Conservation (phyloP, 495 filamentous ascomycete genomes). For the Penicillium steckii region DNA sequence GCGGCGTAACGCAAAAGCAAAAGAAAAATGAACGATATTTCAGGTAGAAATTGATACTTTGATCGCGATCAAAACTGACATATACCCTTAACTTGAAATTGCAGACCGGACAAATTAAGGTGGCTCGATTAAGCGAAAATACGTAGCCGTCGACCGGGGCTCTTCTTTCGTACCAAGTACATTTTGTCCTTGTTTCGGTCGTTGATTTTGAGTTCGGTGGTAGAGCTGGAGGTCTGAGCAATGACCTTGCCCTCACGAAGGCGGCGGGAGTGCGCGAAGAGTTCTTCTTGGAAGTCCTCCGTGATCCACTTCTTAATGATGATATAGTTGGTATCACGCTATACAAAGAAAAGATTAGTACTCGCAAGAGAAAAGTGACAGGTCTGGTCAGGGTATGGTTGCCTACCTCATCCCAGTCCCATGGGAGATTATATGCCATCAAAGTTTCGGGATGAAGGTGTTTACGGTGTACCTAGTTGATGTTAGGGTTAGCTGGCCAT, state of each 20-base stretch:
- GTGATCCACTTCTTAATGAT: constrained; percentile 75
- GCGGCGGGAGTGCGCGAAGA: constrained; percentile 69
- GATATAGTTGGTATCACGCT: constrained; percentile 66
- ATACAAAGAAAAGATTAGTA: constrained; percentile 5
- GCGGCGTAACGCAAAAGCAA: constrained; percentile 1
- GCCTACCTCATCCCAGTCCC: constrained; percentile 52
- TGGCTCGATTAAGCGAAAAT: constrained; percentile 42
- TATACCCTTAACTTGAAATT: neutral
- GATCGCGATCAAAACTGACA: no score
- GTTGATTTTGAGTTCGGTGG: constrained; percentile 50
- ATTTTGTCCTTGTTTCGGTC: constrained; percentile 53
- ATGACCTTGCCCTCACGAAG: constrained; percentile 54
- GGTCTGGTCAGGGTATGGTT: neutral
- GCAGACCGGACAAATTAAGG: neutral
- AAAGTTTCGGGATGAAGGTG: constrained; percentile 51
- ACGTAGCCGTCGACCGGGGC: constrained; percentile 31
- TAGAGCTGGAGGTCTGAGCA: constrained; percentile 41
- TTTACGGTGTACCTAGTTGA: constrained; percentile 43
- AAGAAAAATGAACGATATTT: constrained; percentile 8
- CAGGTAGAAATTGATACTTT: constrained; percentile 1
- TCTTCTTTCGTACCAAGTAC: constrained; percentile 65
- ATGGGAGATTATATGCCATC: constrained; percentile 45
- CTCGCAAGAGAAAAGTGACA: neutral
- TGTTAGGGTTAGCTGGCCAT: constrained; percentile 11
- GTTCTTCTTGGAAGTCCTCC: constrained; percentile 67